Evolutionary conservation across 2,329 filamentous ascomycete genomes (phyloP).

Genomic region (Calonectria pseudoturangicola): DNA sequence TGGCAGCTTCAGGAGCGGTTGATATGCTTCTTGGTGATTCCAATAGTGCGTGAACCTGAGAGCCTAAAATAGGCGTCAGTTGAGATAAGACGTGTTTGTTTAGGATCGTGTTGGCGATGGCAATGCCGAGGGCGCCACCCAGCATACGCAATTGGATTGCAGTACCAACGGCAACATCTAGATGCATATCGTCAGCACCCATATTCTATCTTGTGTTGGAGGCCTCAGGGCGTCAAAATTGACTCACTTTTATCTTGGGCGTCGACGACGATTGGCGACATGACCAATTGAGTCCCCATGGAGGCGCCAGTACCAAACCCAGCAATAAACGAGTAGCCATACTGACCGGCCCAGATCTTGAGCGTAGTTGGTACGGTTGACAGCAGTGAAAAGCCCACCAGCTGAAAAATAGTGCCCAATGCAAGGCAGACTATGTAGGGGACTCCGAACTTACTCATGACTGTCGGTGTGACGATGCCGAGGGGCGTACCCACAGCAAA

Average conservation of each 20-base stretch:
- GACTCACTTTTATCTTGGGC: slow-evolving; percentile 5
- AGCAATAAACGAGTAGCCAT: background rate
- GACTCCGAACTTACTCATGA: background rate
- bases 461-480: background rate
- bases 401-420: background rate
- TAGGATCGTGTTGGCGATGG: slow-evolving; percentile 9
- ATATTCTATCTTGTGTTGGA: background rate
- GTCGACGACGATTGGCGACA: slow-evolving; percentile 1
- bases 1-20: background rate
- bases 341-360: background rate
- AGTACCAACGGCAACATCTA: slow-evolving; percentile 13
- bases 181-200: background rate
- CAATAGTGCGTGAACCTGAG: background rate
- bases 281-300: background rate
- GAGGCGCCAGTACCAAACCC: slow-evolving; percentile 4
- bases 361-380: slow-evolving; percentile 3
- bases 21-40: background rate
- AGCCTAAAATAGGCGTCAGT: background rate
- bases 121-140: slow-evolving; percentile 1
- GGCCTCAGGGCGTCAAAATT: background rate
- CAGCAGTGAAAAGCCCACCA: slow-evolving; percentile 1
- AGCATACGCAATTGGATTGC: slow-evolving; percentile 8
- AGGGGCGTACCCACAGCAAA: background rate
- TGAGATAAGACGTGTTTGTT: slow-evolving; percentile 11
- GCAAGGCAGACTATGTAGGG: background rate